Evolutionary conservation across 495 filamentous ascomycete genomes (phyloP).

Genomic region (Hypoxylon cercidicola): DNA sequence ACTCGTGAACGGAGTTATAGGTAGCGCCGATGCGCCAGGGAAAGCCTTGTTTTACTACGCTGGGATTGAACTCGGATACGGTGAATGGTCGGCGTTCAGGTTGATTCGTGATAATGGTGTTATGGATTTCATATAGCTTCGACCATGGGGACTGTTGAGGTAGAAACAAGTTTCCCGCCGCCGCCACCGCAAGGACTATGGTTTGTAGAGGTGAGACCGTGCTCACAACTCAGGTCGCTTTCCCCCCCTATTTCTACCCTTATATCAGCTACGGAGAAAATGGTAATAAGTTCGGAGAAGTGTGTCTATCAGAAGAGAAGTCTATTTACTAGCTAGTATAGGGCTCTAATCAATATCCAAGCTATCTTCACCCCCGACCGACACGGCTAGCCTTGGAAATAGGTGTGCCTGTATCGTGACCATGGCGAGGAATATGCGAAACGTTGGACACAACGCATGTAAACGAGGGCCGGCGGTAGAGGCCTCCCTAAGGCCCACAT

Average conservation of each 20-base stretch:
- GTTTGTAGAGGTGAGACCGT: background rate
- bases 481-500: too few relatives aligned
- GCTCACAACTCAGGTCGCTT: too few relatives aligned
- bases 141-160: background rate
- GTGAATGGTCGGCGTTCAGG: background rate
- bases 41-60: background rate
- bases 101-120: constrained; percentile 4
- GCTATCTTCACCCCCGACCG: constrained; percentile 11
- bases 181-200: background rate
- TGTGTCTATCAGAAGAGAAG: constrained; percentile 3
- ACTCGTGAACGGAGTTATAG: background rate
- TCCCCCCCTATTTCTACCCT: background rate
- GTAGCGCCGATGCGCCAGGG: background rate
- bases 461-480: too few relatives aligned
- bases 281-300: background rate
- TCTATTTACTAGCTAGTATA: constrained; percentile 23
- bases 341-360: constrained; percentile 21
- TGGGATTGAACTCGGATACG: background rate
- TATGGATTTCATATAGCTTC: background rate
- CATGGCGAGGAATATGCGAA: constrained; percentile 18
- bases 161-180: background rate
- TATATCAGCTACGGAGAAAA: background rate
- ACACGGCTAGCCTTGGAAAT: constrained; percentile 2
- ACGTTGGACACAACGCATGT: too few relatives aligned
- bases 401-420: constrained; percentile 17